Evolutionary conservation across 129 eudicot species (phyloP), one percentile per base, ranked within the genome.

Genomic region (Lonicera japonica): DNA sequence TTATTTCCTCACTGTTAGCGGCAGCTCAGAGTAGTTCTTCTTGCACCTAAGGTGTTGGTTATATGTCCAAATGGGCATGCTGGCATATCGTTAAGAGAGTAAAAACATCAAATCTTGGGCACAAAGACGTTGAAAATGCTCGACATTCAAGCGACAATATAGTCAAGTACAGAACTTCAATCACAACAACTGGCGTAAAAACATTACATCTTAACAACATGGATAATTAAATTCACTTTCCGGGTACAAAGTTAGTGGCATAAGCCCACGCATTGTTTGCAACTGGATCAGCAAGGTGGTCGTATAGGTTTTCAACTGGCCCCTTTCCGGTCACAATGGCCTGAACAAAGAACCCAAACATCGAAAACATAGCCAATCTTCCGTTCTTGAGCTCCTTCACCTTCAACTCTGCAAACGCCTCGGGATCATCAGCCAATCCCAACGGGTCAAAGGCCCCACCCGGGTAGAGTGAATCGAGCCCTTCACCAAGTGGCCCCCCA

Each of bases 241-340:
- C 94, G 34, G 88, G 88, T 6, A 78, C 85, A 66, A 85, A 85
- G 94, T 85, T 84, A 25, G 92, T 84, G 39, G 92, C 92, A 54
- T 54, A 84, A 61, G 92, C 84, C 87, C 92, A 84, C 0, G 88
- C 94, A 8, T 81, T 85, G 80, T 85, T 85, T 63, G 81, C 79
- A 0, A 73, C 88, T 0, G 88, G 94, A 25, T 85, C 88, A 24
- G 61, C 70, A 25, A 85, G 39, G 53, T 85, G 94, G 46, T 85
- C 94, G 21, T 1, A 69, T 3, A 85, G 63, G 83, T 85, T 81
- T 83, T 85, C 88, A 20, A 85, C 61, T 2, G 88, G 94, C n/a
- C 88, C 94, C 75, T 85, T 85, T 60, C 94, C 88, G 12, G 95
- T 86, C 12, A 82, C 89, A 56, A 82, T 86, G 52, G 94, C 88